Base-by-base conservation (phyloP, 805 yeast species). In the Kuraishia capsulata region DNA sequence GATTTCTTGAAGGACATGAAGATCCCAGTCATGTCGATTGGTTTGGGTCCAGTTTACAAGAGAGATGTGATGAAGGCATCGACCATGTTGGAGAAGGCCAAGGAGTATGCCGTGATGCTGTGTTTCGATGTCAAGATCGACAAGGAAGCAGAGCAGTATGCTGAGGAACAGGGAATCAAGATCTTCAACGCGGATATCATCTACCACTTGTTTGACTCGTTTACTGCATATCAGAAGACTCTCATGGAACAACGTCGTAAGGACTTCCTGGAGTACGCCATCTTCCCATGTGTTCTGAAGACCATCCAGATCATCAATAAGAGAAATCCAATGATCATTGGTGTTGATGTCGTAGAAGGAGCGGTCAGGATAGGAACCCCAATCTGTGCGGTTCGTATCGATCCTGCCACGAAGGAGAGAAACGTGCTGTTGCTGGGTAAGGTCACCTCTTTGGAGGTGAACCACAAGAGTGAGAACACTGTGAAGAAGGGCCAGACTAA, bases 271-370 rank as follows among this genome's bases (percentile, higher is more conserved):
- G 90, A 80, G 51, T 83, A 74, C 52, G 98, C 97, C 35, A 83
- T 84, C 36, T 89, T 78, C 79, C 99, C 99, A 51, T 83, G 94
- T 71, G 96, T 90, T 25, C 66, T 92, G 66, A 85, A 86, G 64
- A 92, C 97, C 14, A 63, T 92, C 49, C 97, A 92, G 69, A 86
- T 92, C 57, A 92, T 92, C 62, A 92, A 92, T 79, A 90, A 90
- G 69, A 85, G 98, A 66, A 87, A 89, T 61, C 99, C 99, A 45
- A 92, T 92, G 97, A 89, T 92, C 56, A 85, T 92, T 56, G 99
- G 99, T 78, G 97, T 92, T 42, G 99, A 92, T 58, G 95, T 92
- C 43, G 61, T 76, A 33, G 97, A 92, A 57, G 99, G 99, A 54
- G 69, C 82, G 35, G 73, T 92, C 32, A 77, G 89, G 45, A 62